Evolutionary conservation across 139 green algal genomes (phyloP), one percentile per base, ranked within the genome.

Genomic region (Chlorella sp.): DNA sequence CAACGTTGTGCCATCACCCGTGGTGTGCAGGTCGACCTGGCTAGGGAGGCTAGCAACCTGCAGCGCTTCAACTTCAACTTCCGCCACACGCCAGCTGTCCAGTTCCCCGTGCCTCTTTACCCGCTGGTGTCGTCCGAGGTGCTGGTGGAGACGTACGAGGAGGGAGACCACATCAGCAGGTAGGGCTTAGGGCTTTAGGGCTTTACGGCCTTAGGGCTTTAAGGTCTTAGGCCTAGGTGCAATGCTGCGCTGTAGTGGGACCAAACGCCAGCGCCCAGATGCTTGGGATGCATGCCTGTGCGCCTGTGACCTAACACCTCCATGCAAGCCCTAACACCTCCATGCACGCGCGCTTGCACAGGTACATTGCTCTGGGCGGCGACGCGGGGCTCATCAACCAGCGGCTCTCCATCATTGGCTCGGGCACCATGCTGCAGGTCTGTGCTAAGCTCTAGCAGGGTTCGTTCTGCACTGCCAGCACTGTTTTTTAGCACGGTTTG

Each of bases 41-140:
- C 82, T 2, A 80, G 86, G 6, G 95, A 99, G 84, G 95, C 90
- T 22, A 76, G 74, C 67, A 90, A 97, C 73, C 86, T 99, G 55
- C 83, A 86, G 60, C 87, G 87, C 35, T 99, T 99, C 88, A 93
- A 93, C 84, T 89, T 93, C 76, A 98, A 98, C 86, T 99, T 99
- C 82, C 82, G 88, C 30, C 74, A 89, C 22, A 85, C 77, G 26
- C 35, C 62, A 5, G 59, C 80, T 51, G 89, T 97, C 49, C 83
- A 67, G 55, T 98, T 99, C 82, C 95, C 95, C 2, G 80, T 89
- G 35, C 95, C 95, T 24, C 76, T 98, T 24, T 97, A 97, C 78
- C 94, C 95, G 0, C 87, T 98, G 60, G 95, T 97, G 31, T 74
- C 70, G 17, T 35, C 51, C n/a, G 64, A 80, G 35, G 93, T 97